Conservation (phyloP, 2,329 filamentous ascomycete genomes). For the Cladobotryum protrusum region DNA sequence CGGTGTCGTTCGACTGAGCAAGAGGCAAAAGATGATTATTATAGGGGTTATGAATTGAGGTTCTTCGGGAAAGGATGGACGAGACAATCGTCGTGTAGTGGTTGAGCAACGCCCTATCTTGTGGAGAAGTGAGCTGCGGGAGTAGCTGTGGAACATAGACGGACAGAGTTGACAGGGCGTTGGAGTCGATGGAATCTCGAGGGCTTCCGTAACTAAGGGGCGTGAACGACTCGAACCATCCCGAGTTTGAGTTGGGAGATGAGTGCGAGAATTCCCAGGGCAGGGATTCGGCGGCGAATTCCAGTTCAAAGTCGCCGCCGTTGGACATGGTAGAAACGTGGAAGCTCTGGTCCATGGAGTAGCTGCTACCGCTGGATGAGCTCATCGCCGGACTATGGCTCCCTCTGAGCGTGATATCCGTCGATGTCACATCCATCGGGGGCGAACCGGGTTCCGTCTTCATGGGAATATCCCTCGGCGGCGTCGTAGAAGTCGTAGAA, state of each 20-base stretch:
- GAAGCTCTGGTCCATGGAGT: constrained; percentile 8
- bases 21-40: constrained; percentile 27
- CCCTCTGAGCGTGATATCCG: constrained; percentile 6
- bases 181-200: constrained; percentile 16
- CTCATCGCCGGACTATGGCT: constrained; percentile 9
- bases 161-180: constrained; percentile 17
- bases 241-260: constrained; percentile 2
- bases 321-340: constrained; percentile 7
- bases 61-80: constrained; percentile 25
- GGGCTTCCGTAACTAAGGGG: constrained; percentile 20
- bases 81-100: constrained; percentile 30
- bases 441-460: neutral
- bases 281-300: constrained; percentile 13
- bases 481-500: too few species aligned
- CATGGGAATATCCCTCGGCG: neutral
- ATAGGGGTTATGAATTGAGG: constrained; percentile 24
- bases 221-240: constrained; percentile 21
- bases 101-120: constrained; percentile 28
- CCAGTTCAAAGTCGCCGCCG: constrained; percentile 13
- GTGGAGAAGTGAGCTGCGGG: constrained; percentile 22
- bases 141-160: constrained; percentile 25
- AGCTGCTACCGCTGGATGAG: constrained; percentile 4
- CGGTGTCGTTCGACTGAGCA: constrained; percentile 26
- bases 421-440: neutral
- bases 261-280: constrained; percentile 20